Evolutionary conservation across 1,139 yeast species (phyloP).

Genomic region (Pichia kudriavzevii): DNA sequence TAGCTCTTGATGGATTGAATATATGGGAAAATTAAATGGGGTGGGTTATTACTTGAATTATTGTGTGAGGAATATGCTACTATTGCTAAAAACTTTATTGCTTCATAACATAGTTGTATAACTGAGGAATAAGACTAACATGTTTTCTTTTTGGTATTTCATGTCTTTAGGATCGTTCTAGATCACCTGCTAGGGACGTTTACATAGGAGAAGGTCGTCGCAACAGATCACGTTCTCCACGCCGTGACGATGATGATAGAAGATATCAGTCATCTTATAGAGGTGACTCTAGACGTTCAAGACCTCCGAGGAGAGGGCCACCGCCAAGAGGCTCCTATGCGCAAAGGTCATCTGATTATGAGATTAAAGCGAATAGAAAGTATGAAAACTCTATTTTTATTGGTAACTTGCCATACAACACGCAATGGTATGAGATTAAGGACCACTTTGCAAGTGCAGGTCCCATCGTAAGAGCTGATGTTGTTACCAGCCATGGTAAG

Average conservation of each 20-base stretch:
- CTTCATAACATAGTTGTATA: conserved; percentile 2
- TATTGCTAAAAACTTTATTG: too few relatives aligned
- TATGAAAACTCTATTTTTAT: conserved; percentile 64
- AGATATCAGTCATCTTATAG: conserved; percentile 13
- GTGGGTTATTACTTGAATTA: neutral
- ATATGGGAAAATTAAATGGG: too few relatives aligned
- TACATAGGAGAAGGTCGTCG: conserved; percentile 22
- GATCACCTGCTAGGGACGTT: conserved; percentile 29
- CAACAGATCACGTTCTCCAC: conserved; percentile 27
- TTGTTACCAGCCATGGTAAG: conserved; percentile 75
- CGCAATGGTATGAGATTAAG: conserved; percentile 52
- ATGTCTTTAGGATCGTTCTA: conserved; percentile 27
- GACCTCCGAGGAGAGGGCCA: conserved; percentile 4
- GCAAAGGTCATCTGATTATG: conserved; percentile 21
- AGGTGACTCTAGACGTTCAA: conserved; percentile 12
- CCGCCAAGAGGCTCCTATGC: conserved; percentile 8
- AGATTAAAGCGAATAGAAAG: conserved; percentile 43
- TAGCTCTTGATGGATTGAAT: too few relatives aligned
- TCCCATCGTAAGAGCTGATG: conserved; percentile 75
- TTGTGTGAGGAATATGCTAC: neutral
- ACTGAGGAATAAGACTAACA: conserved; percentile 4
- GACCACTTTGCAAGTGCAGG: conserved; percentile 58
- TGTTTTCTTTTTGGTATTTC: neutral
- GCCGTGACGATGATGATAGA: conserved; percentile 20
- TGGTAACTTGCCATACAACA: conserved; percentile 65